These are phyloP conservation scores for Coffea humblotiana DNA, from an alignment of 305 asterid genomes.

Conservation along the genomic window DNA sequence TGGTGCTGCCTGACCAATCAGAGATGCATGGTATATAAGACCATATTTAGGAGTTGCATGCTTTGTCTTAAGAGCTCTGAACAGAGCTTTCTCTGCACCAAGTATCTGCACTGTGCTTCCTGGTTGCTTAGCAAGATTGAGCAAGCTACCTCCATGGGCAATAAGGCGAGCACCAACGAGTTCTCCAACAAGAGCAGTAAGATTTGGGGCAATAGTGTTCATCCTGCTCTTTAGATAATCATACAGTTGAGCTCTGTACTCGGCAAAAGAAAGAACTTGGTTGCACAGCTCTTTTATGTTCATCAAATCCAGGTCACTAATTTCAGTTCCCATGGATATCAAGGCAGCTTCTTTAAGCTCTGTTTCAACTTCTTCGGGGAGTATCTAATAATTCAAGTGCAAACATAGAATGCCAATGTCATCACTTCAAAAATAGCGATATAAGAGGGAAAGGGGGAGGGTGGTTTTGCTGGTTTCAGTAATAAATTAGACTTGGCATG, in stretches of 20 bases:
- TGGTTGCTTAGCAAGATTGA: constrained; percentile 97
- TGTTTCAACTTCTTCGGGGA: constrained; percentile 75
- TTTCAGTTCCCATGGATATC: constrained; percentile 99
- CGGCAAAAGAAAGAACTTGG: constrained; percentile 90
- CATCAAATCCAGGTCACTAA: constrained; percentile 84
- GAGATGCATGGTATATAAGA: constrained; percentile 91
- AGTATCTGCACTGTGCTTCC: constrained; percentile 98
- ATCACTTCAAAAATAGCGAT: background rate
- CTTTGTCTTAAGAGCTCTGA: constrained; percentile 94
- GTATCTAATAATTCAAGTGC: constrained; percentile 45
- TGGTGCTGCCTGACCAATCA: constrained; percentile 97
- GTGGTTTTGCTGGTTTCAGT: background rate
- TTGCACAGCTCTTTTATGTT: constrained; percentile 87
- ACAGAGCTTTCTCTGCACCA: constrained; percentile 96
- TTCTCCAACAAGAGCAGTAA: constrained; percentile 96
- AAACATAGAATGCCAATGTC: background rate
- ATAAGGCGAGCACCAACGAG: constrained; percentile 97
- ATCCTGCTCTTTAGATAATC: constrained; percentile 91
- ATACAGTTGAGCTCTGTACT: constrained; percentile 85
- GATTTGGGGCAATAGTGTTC: constrained; percentile 97
- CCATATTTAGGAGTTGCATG: constrained; percentile 97
- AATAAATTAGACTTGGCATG: background rate
- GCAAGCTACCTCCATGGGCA: constrained; percentile 97
- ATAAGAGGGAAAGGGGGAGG: too few species aligned
- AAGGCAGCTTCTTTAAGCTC: constrained; percentile 81